These are phyloP conservation scores for Bolboschoenus planiculmis DNA, from an alignment of 176 grass and related monocot species.

Conservation along the genomic window DNA sequence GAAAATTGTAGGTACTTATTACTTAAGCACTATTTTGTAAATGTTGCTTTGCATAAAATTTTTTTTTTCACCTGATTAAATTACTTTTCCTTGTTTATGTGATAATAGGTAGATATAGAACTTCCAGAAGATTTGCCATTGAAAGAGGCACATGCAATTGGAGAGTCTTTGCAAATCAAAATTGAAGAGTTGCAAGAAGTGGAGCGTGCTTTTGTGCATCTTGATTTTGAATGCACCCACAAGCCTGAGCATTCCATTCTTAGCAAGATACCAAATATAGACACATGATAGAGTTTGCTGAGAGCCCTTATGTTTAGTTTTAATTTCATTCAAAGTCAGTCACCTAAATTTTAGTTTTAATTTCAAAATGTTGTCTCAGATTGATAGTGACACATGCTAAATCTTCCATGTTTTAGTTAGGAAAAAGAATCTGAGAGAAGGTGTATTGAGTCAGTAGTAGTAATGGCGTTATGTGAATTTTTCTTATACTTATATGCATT, in stretches of 20 bases:
- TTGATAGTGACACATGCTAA: not conserved
- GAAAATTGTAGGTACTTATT: not conserved
- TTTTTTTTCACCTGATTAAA: not conserved
- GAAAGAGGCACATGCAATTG: slow-evolving; percentile 79
- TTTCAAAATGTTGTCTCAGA: not conserved
- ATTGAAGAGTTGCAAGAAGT: slow-evolving; percentile 86
- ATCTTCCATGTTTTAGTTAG: not conserved
- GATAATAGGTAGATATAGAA: slow-evolving; percentile 81
- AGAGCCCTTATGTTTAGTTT: not conserved
- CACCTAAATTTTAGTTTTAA: not conserved
- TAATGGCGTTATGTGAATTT: not conserved
- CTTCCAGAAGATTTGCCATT: slow-evolving; percentile 91
- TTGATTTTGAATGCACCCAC: slow-evolving; percentile 88
- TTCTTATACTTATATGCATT: not conserved
- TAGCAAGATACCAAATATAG: slow-evolving; percentile 55
- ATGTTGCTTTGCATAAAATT: not conserved
- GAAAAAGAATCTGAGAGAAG: not conserved
- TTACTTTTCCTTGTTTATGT: not conserved
- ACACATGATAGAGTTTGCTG: not conserved
- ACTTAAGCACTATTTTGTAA: not conserved
- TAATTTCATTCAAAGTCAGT: not conserved
- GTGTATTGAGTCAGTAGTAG: not conserved
- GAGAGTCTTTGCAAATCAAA: slow-evolving; percentile 89
- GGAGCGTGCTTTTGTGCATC: slow-evolving; percentile 84
- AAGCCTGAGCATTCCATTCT: slow-evolving; percentile 87